Conservation (phyloP, 352 stramenopile genomes). For the Pythium aphanidermatum region DNA sequence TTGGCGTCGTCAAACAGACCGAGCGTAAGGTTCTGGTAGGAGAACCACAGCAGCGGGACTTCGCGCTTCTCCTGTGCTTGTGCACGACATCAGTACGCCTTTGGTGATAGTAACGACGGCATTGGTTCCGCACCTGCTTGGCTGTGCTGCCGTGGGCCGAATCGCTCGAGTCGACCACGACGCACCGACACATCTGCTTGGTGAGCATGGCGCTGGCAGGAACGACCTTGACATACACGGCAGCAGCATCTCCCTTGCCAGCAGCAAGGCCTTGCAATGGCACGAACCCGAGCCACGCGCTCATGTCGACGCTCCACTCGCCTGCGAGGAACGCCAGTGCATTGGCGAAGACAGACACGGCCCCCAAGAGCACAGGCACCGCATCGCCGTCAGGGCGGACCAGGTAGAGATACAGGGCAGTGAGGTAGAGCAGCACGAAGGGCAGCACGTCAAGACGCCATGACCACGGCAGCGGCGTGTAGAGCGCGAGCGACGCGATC, state of each 20-base stretch:
- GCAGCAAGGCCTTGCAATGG: constrained; percentile 8
- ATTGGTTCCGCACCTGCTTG: too few species aligned
- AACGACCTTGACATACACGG: constrained; percentile 44
- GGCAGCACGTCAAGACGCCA: constrained; percentile 48
- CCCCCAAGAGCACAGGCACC: constrained; percentile 35
- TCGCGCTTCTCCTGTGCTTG: constrained; percentile 8
- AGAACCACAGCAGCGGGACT: constrained; percentile 58
- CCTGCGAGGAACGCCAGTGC: constrained; percentile 47
- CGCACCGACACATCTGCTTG: constrained; percentile 47
- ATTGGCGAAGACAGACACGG: constrained; percentile 39
- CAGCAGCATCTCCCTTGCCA: not conserved
- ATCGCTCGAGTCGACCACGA: constrained; percentile 15
- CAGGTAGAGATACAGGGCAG: constrained; percentile 24
- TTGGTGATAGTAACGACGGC: too few species aligned
- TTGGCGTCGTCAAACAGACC: constrained; percentile 48
- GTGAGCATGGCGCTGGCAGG: constrained; percentile 43
- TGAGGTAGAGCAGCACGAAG: constrained; percentile 35
- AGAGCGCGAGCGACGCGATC: constrained; percentile 46
- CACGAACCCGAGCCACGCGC: constrained; percentile 31
- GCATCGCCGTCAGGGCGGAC: constrained; percentile 28
- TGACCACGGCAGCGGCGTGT: constrained; percentile 47
- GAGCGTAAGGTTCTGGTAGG: constrained; percentile 77
- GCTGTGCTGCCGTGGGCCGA: too few species aligned
- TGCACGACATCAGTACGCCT: not conserved
- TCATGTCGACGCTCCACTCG: constrained; percentile 43